phyloP scores from a whole-genome alignment of 352 stramenopile genomes.

The Phytophthora tentaculata region DNA sequence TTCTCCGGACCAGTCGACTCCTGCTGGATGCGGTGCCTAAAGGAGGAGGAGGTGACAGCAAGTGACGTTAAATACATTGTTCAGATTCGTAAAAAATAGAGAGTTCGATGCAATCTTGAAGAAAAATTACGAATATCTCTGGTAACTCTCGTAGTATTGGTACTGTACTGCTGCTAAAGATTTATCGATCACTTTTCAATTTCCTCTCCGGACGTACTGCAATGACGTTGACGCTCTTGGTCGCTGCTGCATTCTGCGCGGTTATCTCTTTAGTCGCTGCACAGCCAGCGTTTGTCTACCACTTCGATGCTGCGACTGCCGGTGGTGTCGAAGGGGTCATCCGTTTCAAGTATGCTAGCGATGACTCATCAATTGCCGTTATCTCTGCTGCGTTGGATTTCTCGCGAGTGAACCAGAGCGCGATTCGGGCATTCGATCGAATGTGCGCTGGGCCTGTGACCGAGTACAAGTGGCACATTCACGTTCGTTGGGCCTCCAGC shows the following conservation, averaged over 20 bases:
- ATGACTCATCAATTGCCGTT: slow-evolving; percentile 23
- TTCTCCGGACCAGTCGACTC: slow-evolving; percentile 14
- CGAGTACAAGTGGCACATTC: slow-evolving; percentile 58
- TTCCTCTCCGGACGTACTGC: not conserved
- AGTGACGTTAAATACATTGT: slow-evolving; percentile 9
- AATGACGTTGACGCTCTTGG: slow-evolving; percentile 11
- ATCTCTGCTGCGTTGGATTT: slow-evolving; percentile 51
- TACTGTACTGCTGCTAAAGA: no score
- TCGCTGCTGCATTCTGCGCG: slow-evolving; percentile 1
- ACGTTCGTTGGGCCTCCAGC: no score
- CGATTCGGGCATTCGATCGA: slow-evolving; percentile 27
- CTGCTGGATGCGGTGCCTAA: slow-evolving; percentile 16
- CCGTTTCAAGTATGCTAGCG: slow-evolving; percentile 28
- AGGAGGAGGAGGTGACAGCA: not conserved
- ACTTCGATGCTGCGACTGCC: slow-evolving; percentile 29
- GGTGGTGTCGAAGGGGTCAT: slow-evolving; percentile 33
- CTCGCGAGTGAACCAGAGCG: slow-evolving; percentile 23
- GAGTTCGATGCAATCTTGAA: not conserved
- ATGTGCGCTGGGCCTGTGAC: slow-evolving; percentile 34
- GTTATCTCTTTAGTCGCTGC: slow-evolving; percentile 4
- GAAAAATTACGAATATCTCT: not conserved
- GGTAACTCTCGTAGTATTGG: not conserved
- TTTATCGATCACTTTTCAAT: slow-evolving; percentile 8
- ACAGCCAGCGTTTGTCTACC: slow-evolving; percentile 23
- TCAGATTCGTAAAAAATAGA: not conserved